Evolutionary conservation across 805 yeast genomes (phyloP).

Genomic region (Candida arabinofermentans): DNA sequence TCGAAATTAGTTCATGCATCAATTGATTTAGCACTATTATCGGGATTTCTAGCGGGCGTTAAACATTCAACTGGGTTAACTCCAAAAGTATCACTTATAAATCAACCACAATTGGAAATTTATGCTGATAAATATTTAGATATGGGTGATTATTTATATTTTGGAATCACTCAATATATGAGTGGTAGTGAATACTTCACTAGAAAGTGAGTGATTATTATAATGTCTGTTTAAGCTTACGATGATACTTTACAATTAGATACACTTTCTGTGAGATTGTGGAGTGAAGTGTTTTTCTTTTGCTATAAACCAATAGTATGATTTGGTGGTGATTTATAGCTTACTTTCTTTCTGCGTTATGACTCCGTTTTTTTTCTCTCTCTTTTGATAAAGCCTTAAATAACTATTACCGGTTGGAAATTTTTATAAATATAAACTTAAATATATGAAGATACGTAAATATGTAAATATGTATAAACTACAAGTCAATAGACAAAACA

Average conservation of each 20-base stretch:
- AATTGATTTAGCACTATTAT: constrained; percentile 55
- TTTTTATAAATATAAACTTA: too few relatives aligned
- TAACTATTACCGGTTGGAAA: too few relatives aligned
- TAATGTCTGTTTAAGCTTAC: too few relatives aligned
- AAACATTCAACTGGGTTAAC: constrained; percentile 69
- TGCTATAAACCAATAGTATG: too few relatives aligned
- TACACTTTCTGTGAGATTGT: too few relatives aligned
- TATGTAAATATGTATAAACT: background rate
- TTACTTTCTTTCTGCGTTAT: too few relatives aligned
- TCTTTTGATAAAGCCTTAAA: too few relatives aligned
- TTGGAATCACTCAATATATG: constrained; percentile 64
- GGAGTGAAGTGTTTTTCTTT: too few relatives aligned
- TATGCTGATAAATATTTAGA: constrained; percentile 67
- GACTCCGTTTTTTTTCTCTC: too few relatives aligned
- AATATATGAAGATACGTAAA: too few relatives aligned
- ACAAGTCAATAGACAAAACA: background rate
- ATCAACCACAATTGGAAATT: constrained; percentile 42
- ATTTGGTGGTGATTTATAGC: too few relatives aligned
- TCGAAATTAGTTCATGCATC: constrained; percentile 54
- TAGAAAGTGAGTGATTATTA: constrained; percentile 50
- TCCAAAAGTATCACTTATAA: constrained; percentile 48
- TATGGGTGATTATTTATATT: constrained; percentile 81
- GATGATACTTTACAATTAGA: too few relatives aligned
- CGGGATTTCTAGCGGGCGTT: constrained; percentile 69
- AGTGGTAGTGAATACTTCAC: constrained; percentile 71